A percentile compares a stretch with the other conserved stretches of the same genome.
These are phyloP conservation scores for Purpureocillium takamizusanense DNA, from an alignment of 2,329 filamentous ascomycete genomes.

Conservation along the genomic window DNA sequence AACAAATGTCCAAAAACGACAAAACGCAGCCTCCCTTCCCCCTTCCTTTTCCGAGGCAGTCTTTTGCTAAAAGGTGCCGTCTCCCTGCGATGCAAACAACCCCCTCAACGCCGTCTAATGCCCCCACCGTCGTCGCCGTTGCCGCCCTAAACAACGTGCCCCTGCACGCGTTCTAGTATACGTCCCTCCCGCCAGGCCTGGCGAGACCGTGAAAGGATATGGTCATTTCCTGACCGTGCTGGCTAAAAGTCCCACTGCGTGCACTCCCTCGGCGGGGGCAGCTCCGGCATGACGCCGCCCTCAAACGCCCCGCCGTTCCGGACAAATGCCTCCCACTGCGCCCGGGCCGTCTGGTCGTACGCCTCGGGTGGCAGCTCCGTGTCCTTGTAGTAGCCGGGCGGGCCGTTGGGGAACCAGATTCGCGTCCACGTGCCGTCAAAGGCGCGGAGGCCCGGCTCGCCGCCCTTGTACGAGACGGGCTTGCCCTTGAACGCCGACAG, in stretches of 20 bases:
- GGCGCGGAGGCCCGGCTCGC: constrained; percentile 37
- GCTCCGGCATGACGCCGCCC: constrained; percentile 62
- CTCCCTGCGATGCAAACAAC: no score
- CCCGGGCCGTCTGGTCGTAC: constrained; percentile 52
- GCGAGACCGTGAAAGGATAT: no score
- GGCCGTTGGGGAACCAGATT: constrained; percentile 67
- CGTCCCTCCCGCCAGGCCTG: no score
- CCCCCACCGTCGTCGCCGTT: no score
- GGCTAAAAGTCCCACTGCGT: constrained; percentile 61
- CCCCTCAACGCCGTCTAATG: no score
- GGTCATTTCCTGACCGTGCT: no score
- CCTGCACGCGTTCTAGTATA: no score
- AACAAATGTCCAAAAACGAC: no score
- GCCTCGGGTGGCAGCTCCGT: constrained; percentile 48
- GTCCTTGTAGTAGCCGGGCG: constrained; percentile 53
- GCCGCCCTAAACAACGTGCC: no score
- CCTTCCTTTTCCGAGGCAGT: no score
- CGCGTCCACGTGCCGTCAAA: constrained; percentile 49
- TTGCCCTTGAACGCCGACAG: constrained; percentile 55
- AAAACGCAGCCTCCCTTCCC: no score
- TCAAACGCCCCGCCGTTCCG: constrained; percentile 60
- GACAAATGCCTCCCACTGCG: constrained; percentile 55
- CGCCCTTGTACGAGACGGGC: constrained; percentile 47
- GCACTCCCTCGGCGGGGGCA: constrained; percentile 72
- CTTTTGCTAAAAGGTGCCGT: no score